Evolutionary conservation across 2,329 filamentous ascomycete genomes (phyloP).

Genomic region (Neonectria punicea): DNA sequence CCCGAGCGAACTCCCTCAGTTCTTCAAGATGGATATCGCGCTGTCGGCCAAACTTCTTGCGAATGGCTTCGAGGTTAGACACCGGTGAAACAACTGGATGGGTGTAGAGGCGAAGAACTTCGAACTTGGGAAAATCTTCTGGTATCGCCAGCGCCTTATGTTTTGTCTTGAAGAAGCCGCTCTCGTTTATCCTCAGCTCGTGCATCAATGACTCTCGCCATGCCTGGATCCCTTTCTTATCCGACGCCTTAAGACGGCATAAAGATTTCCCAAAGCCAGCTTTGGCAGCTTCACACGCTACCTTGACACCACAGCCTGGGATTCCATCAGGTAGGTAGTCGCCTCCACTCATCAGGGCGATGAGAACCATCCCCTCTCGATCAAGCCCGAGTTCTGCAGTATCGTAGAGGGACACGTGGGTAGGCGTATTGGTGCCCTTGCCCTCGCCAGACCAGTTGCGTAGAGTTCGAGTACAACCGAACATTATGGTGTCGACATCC

Average conservation of each 20-base stretch:
- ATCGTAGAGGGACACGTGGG: conserved; percentile 87
- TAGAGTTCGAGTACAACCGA: conserved; percentile 83
- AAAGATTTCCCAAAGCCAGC: conserved; percentile 86
- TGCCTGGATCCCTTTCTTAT: conserved; percentile 66
- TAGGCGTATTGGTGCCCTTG: conserved; percentile 73
- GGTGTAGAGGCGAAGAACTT: conserved; percentile 87
- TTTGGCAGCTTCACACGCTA: conserved; percentile 88
- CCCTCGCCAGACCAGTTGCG: conserved; percentile 85
- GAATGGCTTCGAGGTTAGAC: conserved; percentile 52
- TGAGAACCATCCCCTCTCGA: conserved; percentile 89
- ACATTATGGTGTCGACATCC: conserved; percentile 98
- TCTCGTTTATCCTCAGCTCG: conserved; percentile 86
- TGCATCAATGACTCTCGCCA: conserved; percentile 80
- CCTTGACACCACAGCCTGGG: conserved; percentile 85
- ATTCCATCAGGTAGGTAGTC: conserved; percentile 93
- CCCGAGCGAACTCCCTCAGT: conserved; percentile 77
- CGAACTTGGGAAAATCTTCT: conserved; percentile 80
- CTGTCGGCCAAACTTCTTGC: conserved; percentile 38
- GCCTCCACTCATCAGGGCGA: conserved; percentile 94
- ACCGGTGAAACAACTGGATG: conserved; percentile 82
- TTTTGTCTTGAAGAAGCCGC: conserved; percentile 79
- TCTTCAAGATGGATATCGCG: conserved; percentile 52
- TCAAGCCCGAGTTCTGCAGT: conserved; percentile 71
- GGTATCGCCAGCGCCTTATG: conserved; percentile 82
- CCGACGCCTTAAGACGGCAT: conserved; percentile 70